phyloP scores from a whole-genome alignment of 805 yeast species.

The Myxozyma udenii region DNA sequence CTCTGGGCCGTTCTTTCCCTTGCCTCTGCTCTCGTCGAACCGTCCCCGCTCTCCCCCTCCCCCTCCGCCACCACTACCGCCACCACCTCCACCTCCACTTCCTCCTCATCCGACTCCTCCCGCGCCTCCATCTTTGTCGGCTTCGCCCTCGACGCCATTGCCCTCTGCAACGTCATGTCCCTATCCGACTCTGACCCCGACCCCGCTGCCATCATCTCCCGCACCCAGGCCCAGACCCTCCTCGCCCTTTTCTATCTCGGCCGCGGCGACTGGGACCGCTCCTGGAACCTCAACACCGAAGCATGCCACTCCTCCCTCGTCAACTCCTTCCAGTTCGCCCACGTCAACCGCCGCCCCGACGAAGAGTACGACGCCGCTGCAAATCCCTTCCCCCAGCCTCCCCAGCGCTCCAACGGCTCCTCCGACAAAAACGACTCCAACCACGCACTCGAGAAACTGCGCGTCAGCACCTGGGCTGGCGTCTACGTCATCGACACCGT shows the following conservation, averaged over 20 bases:
- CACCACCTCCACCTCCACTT: background rate
- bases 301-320: constrained; percentile 3
- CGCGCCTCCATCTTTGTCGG: background rate
- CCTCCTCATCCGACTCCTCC: background rate
- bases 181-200: background rate
- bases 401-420: background rate
- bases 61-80: background rate
- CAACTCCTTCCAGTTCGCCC: background rate
- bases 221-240: constrained; percentile 2
- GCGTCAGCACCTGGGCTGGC: constrained; percentile 10
- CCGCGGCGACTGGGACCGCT: constrained; percentile 7
- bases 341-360: background rate
- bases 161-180: background rate
- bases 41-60: background rate
- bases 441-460: background rate
- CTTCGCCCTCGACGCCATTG: background rate
- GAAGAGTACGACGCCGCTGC: background rate
- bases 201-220: background rate
- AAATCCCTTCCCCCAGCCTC: constrained; percentile 4
- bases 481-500: constrained; percentile 10
- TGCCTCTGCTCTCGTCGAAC: constrained; percentile 4
- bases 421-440: background rate
- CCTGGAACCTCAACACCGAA: constrained; percentile 6
- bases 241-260: constrained; percentile 8
- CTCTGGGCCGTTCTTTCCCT: constrained; percentile 12